A percentile compares a stretch with the other conserved stretches of the same genome.
phyloP scores from a whole-genome alignment of 2,329 filamentous ascomycete species.

The Nemania serpens region DNA sequence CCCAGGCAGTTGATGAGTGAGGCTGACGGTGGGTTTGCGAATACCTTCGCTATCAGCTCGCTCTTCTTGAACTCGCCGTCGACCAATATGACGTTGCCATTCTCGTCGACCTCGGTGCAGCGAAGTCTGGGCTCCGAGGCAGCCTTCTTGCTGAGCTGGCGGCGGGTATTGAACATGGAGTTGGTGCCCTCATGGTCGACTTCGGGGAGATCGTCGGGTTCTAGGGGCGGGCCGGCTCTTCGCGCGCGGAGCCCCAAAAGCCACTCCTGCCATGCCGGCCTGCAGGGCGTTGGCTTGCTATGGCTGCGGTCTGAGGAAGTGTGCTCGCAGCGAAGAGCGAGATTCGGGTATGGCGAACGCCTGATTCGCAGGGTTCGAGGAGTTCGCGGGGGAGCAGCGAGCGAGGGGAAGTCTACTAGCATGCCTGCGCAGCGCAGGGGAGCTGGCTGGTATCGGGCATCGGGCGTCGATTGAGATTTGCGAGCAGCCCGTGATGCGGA shows the following conservation, averaged over 20 bases:
- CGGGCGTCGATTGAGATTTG: conserved; percentile 12
- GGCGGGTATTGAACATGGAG: conserved; percentile 70
- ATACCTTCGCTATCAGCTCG: conserved; percentile 90
- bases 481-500: conserved; percentile 23
- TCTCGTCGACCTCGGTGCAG: conserved; percentile 93
- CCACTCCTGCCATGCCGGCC: conserved; percentile 53
- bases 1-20: conserved; percentile 4
- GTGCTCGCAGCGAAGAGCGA: conserved; percentile 35
- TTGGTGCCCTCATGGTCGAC: conserved; percentile 63
- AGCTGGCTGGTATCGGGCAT: conserved; percentile 32
- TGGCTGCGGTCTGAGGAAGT: conserved; percentile 37
- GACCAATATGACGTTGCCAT: conserved; percentile 87
- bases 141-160: conserved; percentile 74
- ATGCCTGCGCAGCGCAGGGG: conserved; percentile 34
- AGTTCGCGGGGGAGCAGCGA: conserved; percentile 29
- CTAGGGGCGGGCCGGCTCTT: conserved; percentile 49
- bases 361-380: conserved; percentile 21
- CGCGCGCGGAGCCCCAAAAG: conserved; percentile 51
- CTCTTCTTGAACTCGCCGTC: conserved; percentile 98
- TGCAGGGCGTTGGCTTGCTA: conserved; percentile 33
- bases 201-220: conserved; percentile 63
- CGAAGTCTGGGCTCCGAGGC: conserved; percentile 83
- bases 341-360: conserved; percentile 20
- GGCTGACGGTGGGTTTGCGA: conserved; percentile 26
- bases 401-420: conserved; percentile 34